A percentile compares a stretch with the other conserved stretches of the same genome.
Conservation (phyloP, 2,329 filamentous ascomycete species). For the Xylaria hypoxylon region DNA sequence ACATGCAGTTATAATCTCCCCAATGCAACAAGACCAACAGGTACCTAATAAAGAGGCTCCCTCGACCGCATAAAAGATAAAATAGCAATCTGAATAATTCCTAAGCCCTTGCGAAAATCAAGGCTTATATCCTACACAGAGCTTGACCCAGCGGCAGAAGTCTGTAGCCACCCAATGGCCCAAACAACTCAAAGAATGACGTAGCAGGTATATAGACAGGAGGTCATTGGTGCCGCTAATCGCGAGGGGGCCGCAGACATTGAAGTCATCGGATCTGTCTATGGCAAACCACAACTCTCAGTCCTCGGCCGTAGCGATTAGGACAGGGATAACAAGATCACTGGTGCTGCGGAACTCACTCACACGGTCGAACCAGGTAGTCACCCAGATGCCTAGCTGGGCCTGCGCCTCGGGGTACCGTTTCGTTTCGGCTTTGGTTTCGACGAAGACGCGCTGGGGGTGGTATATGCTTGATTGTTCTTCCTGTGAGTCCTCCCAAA, state of each 20-base stretch:
- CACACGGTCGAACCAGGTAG: constrained; percentile 14
- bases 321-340: constrained; percentile 2
- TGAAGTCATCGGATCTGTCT: not conserved
- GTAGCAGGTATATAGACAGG: not conserved
- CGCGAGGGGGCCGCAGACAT: constrained; percentile 3
- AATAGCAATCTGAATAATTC: no score
- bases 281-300: constrained; percentile 13
- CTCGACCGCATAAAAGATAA: no score
- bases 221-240: not conserved
- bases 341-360: not conserved
- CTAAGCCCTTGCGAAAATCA: no score
- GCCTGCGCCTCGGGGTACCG: not conserved
- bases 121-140: no score
- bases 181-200: not conserved
- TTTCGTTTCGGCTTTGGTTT: not conserved
- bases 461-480: no score
- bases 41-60: no score
- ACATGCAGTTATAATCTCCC: no score
- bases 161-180: constrained; percentile 3
- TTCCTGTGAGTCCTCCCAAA: no score
- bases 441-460: constrained; percentile 3
- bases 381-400: constrained; percentile 17
- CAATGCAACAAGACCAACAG: no score
- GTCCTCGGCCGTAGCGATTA: not conserved
- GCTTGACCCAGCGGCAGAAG: not conserved